Percentiles rank a stretch among this genome's conserved stretches.
phyloP scores from a whole-genome alignment of 345 rosid genomes.

The Balakata baccata region DNA sequence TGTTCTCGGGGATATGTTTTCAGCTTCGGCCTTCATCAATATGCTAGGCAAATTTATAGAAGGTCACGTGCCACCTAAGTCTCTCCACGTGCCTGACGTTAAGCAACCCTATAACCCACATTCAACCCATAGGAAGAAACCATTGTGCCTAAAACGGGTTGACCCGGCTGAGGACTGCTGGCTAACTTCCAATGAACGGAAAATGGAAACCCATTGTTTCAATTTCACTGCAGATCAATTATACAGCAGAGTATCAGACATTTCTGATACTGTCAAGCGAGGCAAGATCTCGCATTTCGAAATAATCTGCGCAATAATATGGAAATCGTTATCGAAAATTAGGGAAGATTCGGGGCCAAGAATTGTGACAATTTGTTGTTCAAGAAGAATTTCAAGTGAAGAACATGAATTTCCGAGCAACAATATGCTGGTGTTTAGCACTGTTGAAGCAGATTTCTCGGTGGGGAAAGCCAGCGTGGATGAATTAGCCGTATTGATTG shows the following conservation, averaged over 20 bases:
- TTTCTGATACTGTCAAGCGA: background rate
- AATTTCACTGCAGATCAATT: slow-evolving; percentile 36
- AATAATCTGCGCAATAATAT: slow-evolving; percentile 48
- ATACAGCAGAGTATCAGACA: slow-evolving; percentile 20
- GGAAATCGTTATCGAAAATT: slow-evolving; percentile 45
- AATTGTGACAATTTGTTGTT: slow-evolving; percentile 40
- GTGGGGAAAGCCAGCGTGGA: slow-evolving; percentile 25
- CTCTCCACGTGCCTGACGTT: slow-evolving; percentile 19
- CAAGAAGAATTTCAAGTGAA: slow-evolving; percentile 3
- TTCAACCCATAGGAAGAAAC: slow-evolving; percentile 8
- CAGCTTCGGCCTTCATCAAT: slow-evolving; percentile 55
- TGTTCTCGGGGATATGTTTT: slow-evolving; percentile 61
- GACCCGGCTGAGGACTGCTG: slow-evolving; percentile 55
- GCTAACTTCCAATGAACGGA: slow-evolving; percentile 29
- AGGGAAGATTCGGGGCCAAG: slow-evolving; percentile 35
- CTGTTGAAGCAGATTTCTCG: slow-evolving; percentile 37
- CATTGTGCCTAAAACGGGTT: slow-evolving; percentile 36
- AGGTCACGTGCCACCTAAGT: slow-evolving; percentile 25
- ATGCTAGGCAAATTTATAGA: slow-evolving; percentile 37
- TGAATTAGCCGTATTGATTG: slow-evolving; percentile 43
- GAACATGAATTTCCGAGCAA: slow-evolving; percentile 24
- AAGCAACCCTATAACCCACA: background rate
- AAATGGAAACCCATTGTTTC: slow-evolving; percentile 36
- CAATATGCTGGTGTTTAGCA: slow-evolving; percentile 32
- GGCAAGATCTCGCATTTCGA: slow-evolving; percentile 25